Percentiles rank a stretch among this genome's conserved stretches.
These are phyloP conservation scores for Pleurotus platypus DNA, from an alignment of 768 basidiomycete genomes.

Conservation along the genomic window DNA sequence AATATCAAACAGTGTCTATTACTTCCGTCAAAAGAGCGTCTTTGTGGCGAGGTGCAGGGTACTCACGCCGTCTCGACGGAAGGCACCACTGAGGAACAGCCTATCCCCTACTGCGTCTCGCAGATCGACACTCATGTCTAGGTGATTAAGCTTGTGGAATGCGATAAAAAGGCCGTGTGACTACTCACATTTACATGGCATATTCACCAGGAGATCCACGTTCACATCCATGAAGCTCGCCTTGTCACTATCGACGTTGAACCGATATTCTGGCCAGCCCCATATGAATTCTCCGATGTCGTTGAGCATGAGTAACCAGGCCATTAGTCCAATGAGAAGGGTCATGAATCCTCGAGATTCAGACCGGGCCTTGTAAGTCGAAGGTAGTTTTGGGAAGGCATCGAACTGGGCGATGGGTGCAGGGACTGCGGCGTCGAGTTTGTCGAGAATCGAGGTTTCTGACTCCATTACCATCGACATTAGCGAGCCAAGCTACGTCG, in stretches of 20 bases:
- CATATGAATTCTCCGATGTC: constrained; percentile 90
- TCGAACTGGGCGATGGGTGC: constrained; percentile 71
- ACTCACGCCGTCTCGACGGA: constrained; percentile 82
- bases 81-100: constrained; percentile 71
- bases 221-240: constrained; percentile 76
- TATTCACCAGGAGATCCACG: constrained; percentile 88
- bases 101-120: constrained; percentile 94
- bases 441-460: constrained; percentile 46
- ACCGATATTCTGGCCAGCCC: constrained; percentile 90
- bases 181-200: constrained; percentile 86
- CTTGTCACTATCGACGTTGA: constrained; percentile 72
- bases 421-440: constrained; percentile 63
- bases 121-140: constrained; percentile 85
- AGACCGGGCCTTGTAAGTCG: constrained; percentile 77
- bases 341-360: constrained; percentile 82
- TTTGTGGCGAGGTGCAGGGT: background rate
- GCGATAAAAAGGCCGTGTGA: background rate
- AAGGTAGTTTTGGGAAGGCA: constrained; percentile 83
- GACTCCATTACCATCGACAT: constrained; percentile 15
- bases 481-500: background rate
- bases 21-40: background rate
- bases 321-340: constrained; percentile 60
- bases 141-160: background rate
- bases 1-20: constrained; percentile 72
- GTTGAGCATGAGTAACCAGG: constrained; percentile 76